These are phyloP conservation scores for Brassica rapa DNA, from an alignment of 345 rosid species.

Conservation along the genomic window DNA sequence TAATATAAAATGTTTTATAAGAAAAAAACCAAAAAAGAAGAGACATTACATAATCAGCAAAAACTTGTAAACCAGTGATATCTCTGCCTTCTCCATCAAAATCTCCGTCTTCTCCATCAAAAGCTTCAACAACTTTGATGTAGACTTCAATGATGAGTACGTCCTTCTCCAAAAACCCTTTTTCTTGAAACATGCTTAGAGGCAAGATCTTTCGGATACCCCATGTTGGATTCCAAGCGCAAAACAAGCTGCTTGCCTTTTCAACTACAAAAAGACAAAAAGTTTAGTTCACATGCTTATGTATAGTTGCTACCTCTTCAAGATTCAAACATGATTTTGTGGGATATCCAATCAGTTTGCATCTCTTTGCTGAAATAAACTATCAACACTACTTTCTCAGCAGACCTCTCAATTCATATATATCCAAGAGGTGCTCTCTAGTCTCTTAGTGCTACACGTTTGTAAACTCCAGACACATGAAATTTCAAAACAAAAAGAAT, in stretches of 20 bases:
- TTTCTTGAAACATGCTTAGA: conserved; percentile 7
- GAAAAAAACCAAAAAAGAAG: neutral
- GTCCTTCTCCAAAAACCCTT: conserved; percentile 17
- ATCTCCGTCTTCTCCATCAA: conserved; percentile 12
- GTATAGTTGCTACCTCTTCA: neutral
- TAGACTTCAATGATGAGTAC: conserved; percentile 25
- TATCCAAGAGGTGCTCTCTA: neutral
- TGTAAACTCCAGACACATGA: neutral
- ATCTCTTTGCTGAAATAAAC: neutral
- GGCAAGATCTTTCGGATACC: neutral
- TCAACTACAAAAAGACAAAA: neutral
- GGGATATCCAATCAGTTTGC: neutral
- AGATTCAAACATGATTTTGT: neutral
- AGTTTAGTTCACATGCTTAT: neutral
- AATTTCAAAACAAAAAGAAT: neutral
- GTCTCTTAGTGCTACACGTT: neutral
- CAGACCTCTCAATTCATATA: neutral
- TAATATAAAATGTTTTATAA: neutral
- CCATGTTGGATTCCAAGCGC: neutral
- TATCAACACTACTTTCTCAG: neutral
- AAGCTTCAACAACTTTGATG: neutral
- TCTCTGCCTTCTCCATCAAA: neutral
- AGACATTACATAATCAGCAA: neutral
- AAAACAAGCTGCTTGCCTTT: neutral
- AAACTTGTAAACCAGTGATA: neutral